Evolutionary conservation across 371 early-diverging fungal genomes (phyloP), one percentile per base, ranked within the genome.

Genomic region (Syncephalastrum monosporum): DNA sequence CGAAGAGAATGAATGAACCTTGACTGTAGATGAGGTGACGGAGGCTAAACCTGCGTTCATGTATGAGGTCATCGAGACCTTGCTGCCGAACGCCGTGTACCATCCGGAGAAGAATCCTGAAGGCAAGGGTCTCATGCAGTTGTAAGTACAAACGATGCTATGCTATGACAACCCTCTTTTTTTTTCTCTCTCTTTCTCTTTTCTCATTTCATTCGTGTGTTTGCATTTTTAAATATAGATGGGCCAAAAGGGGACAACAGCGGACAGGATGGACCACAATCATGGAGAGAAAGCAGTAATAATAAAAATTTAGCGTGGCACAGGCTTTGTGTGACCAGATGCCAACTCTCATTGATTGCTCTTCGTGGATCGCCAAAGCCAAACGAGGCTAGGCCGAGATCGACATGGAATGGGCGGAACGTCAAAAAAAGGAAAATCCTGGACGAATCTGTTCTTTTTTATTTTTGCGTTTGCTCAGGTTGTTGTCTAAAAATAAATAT

Each of bases 11-110:
- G n/a, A 23, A 15, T 49, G 8, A 21, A 23, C 25, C 17, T 25
- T 21, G 16, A 2, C 27, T 33, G 38, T 50, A 78, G 82, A 74
- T 15, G 87, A 88, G 47, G 64, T 85, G 5, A 86, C 86, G 3
- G 90, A 92, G 65, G 76, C 80, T 43, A 93, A 93, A 65, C 96
- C 96, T 0, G 60, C 74, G 14, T 90, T 92, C 63, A 74, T 93
- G 46, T 95, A 93, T 65, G 81, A 85, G 5, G 82, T 92, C 15
- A 93, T 96, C 47, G 95, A 96, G 67, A 95, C 95, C 0, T 67
- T 96, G 59, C 69, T 96, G 53, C 96, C 96, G 5, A 81, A 75
- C 17, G 89, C 92, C 1, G 71, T 81, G 15, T 90, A 88, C 66
- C 71, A 82, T 17, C 76, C 82, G 47, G 82, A 79, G 43, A 77